Percentiles rank a stretch among this genome's conserved stretches.
phyloP scores from a whole-genome alignment of 805 yeast species.

The Kluyveromyces starmeri region DNA sequence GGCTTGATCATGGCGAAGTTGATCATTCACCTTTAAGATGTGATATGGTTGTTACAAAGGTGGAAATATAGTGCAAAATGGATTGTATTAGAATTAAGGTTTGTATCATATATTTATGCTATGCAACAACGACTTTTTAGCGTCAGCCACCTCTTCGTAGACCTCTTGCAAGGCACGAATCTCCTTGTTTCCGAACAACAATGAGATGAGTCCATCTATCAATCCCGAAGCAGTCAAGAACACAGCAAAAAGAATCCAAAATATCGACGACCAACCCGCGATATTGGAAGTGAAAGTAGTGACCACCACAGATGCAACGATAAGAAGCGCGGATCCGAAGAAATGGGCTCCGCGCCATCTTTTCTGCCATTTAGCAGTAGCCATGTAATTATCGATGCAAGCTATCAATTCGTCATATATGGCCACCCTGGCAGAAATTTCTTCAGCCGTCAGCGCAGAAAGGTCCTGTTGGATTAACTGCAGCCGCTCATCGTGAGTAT shows the following conservation, averaged over 20 bases:
- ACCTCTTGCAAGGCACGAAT: constrained; percentile 70
- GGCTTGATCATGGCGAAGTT: too few species aligned
- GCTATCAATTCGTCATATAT: constrained; percentile 42
- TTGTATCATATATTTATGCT: neutral
- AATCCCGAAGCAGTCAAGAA: constrained; percentile 57
- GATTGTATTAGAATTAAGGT: too few species aligned
- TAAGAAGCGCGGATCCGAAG: constrained; percentile 40
- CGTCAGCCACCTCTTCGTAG: constrained; percentile 50
- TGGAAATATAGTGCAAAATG: too few species aligned
- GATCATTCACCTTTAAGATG: too few species aligned
- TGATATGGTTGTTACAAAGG: too few species aligned
- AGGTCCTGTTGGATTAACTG: neutral
- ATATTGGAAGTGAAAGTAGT: constrained; percentile 48
- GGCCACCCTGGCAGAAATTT: constrained; percentile 11
- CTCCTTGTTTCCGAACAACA: constrained; percentile 74
- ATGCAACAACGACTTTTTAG: constrained; percentile 7
- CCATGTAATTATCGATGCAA: constrained; percentile 39
- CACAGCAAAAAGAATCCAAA: constrained; percentile 50
- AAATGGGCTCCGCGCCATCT: constrained; percentile 62
- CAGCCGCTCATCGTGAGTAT: neutral
- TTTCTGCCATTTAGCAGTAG: constrained; percentile 51
- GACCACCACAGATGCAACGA: constrained; percentile 46
- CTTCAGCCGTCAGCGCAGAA: neutral
- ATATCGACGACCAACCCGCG: constrained; percentile 56
- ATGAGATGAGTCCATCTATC: constrained; percentile 69